Evolutionary conservation across 1,139 yeast species (phyloP), one percentile per base, ranked within the genome.

Genomic region (Protomyces gravidus): DNA sequence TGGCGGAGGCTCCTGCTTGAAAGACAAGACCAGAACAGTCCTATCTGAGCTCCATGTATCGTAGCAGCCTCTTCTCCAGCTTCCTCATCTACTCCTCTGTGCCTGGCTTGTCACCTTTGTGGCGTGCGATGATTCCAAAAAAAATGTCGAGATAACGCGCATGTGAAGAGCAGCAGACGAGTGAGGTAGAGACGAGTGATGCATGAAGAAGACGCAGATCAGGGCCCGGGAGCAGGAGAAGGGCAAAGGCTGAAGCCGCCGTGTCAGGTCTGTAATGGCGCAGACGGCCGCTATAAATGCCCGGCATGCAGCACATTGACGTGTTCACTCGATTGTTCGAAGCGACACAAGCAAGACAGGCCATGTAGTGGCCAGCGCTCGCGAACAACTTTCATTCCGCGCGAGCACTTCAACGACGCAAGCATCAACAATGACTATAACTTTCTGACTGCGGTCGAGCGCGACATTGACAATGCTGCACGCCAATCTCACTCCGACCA

Each of bases 401-500:
- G 77, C 5, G 74, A 75, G 7, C 71, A 74, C 36, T 70, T 71
- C 21, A 72, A 73, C 39, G 69, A 71, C 27, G 63, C 67, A 4
- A 66, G 82, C 50, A 80, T 89, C 9, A 89, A 89, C 68, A 73
- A 97, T 62, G 97, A 90, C 70, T 90, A 89, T 70, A 86, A 88
- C 68, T 88, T 87, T 68, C 72, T 90, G 42, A 76, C 81, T 62
- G 75, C 75, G 25, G 68, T 90, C 61, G 85, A 84, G 56, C 73
- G 97, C 75, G 81, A 39, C 78, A 81, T 71, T 69, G 74, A 1
- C 88, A 83, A 66, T 72, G 81, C 30, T 63, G 70, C 64, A 47
- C 62, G 36, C 68, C 39, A 33, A 25, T 68, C 60, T 69, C 70
- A 45, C 69, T 69, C 32, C 7, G 33, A 55, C 13, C 5, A 30